A percentile compares a stretch with the other conserved stretches of the same genome.
These are phyloP conservation scores for Chenopodium suecicum DNA, from an alignment of 148 eudicot genomes.

Conservation along the genomic window DNA sequence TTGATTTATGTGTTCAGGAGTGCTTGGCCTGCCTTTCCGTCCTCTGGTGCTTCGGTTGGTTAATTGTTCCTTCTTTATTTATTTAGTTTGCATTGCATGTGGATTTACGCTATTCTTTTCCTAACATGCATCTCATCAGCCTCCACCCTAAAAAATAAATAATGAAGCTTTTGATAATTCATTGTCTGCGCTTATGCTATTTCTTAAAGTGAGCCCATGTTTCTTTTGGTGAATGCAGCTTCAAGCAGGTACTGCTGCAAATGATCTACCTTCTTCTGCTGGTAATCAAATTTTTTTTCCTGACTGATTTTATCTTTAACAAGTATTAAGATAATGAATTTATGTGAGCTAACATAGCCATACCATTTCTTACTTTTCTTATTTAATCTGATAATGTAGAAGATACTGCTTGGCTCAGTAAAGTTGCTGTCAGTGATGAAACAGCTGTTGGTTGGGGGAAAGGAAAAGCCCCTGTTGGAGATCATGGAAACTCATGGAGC, in stretches of 20 bases:
- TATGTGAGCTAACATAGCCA: not conserved
- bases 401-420: slow-evolving; percentile 50
- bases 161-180: not conserved
- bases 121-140: not conserved
- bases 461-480: slow-evolving; percentile 24
- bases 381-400: slow-evolving; percentile 30
- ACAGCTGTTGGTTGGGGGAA: slow-evolving; percentile 37
- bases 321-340: too few species aligned
- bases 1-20: slow-evolving; percentile 46
- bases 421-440: slow-evolving; percentile 35
- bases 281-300: slow-evolving; percentile 26
- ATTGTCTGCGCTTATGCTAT: not conserved
- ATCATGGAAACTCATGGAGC: slow-evolving; percentile 31
- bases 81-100: slow-evolving; percentile 2
- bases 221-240: slow-evolving; percentile 38
- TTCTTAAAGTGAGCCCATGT: not conserved
- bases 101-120: not conserved
- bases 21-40: slow-evolving; percentile 63
- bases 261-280: slow-evolving; percentile 28
- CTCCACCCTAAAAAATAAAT: not conserved
- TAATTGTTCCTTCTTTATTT: slow-evolving; percentile 8
- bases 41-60: slow-evolving; percentile 59
- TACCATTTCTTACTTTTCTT: not conserved
- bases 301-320: too few species aligned
- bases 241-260: slow-evolving; percentile 40